A percentile compares a stretch with the other conserved stretches of the same genome.
Conservation (phyloP, 108 stramenopile species). For the Ochromonas danica region DNA sequence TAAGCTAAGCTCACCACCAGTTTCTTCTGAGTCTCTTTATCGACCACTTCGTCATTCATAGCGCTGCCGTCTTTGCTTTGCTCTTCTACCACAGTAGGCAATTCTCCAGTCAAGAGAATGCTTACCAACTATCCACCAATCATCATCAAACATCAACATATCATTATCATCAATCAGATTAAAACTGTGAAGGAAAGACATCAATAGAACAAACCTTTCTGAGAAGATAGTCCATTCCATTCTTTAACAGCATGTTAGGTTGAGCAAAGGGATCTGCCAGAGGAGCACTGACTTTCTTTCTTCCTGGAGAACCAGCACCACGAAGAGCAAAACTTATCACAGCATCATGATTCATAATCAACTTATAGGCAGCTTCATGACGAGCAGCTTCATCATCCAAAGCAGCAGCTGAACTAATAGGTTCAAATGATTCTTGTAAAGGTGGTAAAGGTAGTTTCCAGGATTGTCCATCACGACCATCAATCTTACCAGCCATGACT, state of each 20-base stretch:
- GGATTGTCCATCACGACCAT: constrained; percentile 45
- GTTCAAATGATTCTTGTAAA: too few relatives aligned
- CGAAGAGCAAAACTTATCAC: constrained; percentile 78
- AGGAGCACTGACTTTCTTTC: constrained; percentile 72
- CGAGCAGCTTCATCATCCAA: constrained; percentile 63
- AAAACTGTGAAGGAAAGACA: too few relatives aligned
- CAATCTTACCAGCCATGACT: constrained; percentile 38
- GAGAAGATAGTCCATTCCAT: not conserved
- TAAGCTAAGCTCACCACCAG: constrained; percentile 58
- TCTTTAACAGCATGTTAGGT: constrained; percentile 37
- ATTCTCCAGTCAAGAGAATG: too few relatives aligned
- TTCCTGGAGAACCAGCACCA: constrained; percentile 75
- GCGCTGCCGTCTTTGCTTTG: too few relatives aligned
- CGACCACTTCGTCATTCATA: too few relatives aligned
- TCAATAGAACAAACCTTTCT: too few relatives aligned
- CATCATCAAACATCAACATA: too few relatives aligned
- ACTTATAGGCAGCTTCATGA: constrained; percentile 75
- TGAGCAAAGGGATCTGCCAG: constrained; percentile 74
- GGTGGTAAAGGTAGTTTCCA: constrained; percentile 42
- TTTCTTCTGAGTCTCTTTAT: too few relatives aligned
- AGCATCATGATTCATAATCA: constrained; percentile 68
- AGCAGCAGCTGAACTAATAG: not conserved
- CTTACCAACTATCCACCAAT: too few relatives aligned
- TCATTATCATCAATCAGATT: too few relatives aligned
- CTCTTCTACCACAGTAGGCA: too few relatives aligned